Percentiles rank a stretch among this genome's conserved stretches.
Conservation (phyloP, 2,329 filamentous ascomycete species). For the Verticillium nubilum region DNA sequence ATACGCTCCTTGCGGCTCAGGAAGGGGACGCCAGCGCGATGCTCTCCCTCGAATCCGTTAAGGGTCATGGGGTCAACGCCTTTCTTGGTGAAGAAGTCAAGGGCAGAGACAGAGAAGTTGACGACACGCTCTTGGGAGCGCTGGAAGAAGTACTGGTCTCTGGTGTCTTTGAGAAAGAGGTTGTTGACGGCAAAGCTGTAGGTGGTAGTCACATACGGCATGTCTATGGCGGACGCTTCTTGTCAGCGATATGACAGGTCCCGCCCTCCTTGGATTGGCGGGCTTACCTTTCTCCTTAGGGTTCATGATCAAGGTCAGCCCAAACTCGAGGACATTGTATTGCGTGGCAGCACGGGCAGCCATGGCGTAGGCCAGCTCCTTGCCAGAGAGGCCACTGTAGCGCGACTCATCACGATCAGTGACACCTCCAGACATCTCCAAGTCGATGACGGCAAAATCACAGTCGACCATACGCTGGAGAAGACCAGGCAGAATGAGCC, state of each 20-base stretch:
- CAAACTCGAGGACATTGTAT: conserved; percentile 28
- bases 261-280: too few relatives aligned
- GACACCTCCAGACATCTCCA: conserved; percentile 31
- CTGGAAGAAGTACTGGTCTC: conserved; percentile 11
- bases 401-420: neutral
- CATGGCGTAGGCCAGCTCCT: conserved; percentile 18
- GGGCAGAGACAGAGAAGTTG: conserved; percentile 19
- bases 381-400: neutral
- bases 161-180: conserved; percentile 12
- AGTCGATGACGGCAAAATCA: conserved; percentile 26
- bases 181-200: conserved; percentile 26
- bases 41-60: conserved; percentile 14
- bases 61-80: conserved; percentile 13
- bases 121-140: conserved; percentile 19
- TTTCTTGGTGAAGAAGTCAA: conserved; percentile 21
- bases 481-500: conserved; percentile 19
- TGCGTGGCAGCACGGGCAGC: conserved; percentile 20
- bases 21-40: conserved; percentile 23
- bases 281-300: conserved; percentile 1
- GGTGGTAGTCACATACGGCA: conserved; percentile 3
- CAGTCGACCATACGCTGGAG: conserved; percentile 21
- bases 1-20: conserved; percentile 16
- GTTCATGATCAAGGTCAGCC: conserved; percentile 24
- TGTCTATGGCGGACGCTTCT: neutral
- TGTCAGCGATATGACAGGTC: neutral